These are phyloP conservation scores for Gnaphalium uliginosum DNA, from an alignment of 129 eudicot species.

Conservation along the genomic window DNA sequence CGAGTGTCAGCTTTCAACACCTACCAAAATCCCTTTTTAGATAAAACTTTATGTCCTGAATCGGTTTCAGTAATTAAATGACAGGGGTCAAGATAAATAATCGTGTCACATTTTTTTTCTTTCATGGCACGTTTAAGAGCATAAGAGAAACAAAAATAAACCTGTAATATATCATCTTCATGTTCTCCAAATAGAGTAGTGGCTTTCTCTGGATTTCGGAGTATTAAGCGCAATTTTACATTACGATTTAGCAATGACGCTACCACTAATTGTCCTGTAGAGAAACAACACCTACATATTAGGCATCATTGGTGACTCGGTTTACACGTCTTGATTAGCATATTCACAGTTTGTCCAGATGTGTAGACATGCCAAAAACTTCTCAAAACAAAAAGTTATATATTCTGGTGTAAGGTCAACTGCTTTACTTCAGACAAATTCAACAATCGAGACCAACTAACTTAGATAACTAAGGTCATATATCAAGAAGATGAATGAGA, in stretches of 20 bases:
- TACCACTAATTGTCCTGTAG: slow-evolving; percentile 80
- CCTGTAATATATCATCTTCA: slow-evolving; percentile 80
- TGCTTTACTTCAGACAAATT: too few species aligned
- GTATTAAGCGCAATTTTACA: slow-evolving; percentile 65
- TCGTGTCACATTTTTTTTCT: background rate
- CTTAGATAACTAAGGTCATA: too few species aligned
- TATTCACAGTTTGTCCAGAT: too few species aligned
- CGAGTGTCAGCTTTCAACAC: slow-evolving; percentile 86
- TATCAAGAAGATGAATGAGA: too few species aligned
- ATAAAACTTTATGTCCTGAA: slow-evolving; percentile 26
- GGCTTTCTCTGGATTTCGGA: slow-evolving; percentile 90
- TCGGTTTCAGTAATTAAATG: slow-evolving; percentile 18
- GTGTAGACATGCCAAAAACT: too few species aligned
- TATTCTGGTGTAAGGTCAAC: too few species aligned
- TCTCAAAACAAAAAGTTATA: too few species aligned
- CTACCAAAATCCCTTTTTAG: slow-evolving; percentile 56
- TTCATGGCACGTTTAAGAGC: background rate
- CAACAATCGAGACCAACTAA: too few species aligned
- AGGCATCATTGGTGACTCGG: background rate
- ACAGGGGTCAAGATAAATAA: background rate
- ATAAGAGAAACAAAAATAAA: slow-evolving; percentile 20
- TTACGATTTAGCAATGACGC: slow-evolving; percentile 77
- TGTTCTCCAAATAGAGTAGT: slow-evolving; percentile 78
- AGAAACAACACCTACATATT: slow-evolving; percentile 17
- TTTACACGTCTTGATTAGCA: too few species aligned